Percentiles rank a stretch among this genome's conserved stretches.
These are phyloP conservation scores for Vararia minispora DNA, from an alignment of 768 basidiomycete species.

Conservation along the genomic window DNA sequence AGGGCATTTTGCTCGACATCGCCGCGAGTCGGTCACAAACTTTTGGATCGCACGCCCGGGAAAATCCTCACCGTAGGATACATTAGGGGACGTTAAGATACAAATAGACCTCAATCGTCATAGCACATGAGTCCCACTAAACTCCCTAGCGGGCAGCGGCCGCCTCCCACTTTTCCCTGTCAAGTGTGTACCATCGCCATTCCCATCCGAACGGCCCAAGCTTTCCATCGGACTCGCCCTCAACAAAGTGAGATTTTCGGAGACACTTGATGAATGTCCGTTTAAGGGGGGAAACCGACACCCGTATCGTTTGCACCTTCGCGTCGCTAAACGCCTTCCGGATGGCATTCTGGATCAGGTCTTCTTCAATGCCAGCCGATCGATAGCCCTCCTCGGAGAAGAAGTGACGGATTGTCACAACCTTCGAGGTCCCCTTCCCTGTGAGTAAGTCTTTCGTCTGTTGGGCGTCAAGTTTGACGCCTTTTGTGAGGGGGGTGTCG, in stretches of 20 bases:
- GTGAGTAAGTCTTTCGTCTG: conserved; percentile 10
- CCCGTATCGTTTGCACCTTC: conserved; percentile 34
- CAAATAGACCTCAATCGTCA: too few relatives aligned
- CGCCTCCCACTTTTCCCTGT: conserved; percentile 34
- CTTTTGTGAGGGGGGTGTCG: conserved; percentile 17
- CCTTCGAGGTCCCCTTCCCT: conserved; percentile 28
- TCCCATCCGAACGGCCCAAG: conserved; percentile 54
- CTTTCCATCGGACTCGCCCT: conserved; percentile 30
- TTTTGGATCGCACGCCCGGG: background rate
- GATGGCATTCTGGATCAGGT: conserved; percentile 51
- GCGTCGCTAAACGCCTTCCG: conserved; percentile 41
- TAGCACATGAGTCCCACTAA: too few relatives aligned
- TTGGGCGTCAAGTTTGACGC: conserved; percentile 11
- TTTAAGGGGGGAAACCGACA: conserved; percentile 38
- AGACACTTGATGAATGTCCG: conserved; percentile 37
- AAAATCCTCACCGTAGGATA: too few relatives aligned
- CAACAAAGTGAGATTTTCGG: conserved; percentile 35
- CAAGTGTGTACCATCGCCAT: conserved; percentile 30
- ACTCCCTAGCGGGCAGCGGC: background rate
- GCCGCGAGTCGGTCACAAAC: background rate
- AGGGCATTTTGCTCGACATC: background rate
- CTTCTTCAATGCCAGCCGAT: conserved; percentile 43
- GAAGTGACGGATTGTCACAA: conserved; percentile 66
- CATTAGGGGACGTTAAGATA: too few relatives aligned
- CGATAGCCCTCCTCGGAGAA: conserved; percentile 60